Evolutionary conservation across 441 rosid genomes (phyloP).

Genomic region (Populus hybrid): DNA sequence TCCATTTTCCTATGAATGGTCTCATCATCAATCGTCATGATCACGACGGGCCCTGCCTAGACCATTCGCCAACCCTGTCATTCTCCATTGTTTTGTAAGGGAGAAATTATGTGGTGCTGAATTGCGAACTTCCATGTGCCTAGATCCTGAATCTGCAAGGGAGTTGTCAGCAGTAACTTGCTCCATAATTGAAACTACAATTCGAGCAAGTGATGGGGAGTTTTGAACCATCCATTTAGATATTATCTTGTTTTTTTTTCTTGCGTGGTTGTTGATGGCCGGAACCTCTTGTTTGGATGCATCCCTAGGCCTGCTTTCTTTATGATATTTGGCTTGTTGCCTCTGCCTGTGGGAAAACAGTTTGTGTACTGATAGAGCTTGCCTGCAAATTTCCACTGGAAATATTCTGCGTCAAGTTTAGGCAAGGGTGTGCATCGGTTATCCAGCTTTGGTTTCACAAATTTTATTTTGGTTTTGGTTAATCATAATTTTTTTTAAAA

Average conservation of each 20-base stretch:
- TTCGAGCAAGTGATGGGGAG: background rate
- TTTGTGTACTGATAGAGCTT: background rate
- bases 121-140: background rate
- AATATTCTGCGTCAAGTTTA: too few species aligned
- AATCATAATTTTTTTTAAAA: too few species aligned
- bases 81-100: background rate
- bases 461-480: too few species aligned
- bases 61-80: background rate
- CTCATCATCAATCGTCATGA: background rate
- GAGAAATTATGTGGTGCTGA: background rate
- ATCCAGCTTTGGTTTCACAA: background rate
- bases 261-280: background rate
- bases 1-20: background rate
- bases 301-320: background rate
- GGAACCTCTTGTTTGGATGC: background rate
- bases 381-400: too few species aligned
- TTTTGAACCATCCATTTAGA: background rate
- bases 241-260: background rate
- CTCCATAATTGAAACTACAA: background rate
- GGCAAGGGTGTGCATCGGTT: too few species aligned
- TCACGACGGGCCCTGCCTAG: background rate
- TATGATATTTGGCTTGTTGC: background rate
- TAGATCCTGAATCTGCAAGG: background rate
- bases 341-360: background rate
- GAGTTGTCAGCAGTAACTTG: background rate